Evolutionary conservation across 108 stramenopile genomes (phyloP), one percentile per base, ranked within the genome.

Genomic region (Bacterosira constricta): DNA sequence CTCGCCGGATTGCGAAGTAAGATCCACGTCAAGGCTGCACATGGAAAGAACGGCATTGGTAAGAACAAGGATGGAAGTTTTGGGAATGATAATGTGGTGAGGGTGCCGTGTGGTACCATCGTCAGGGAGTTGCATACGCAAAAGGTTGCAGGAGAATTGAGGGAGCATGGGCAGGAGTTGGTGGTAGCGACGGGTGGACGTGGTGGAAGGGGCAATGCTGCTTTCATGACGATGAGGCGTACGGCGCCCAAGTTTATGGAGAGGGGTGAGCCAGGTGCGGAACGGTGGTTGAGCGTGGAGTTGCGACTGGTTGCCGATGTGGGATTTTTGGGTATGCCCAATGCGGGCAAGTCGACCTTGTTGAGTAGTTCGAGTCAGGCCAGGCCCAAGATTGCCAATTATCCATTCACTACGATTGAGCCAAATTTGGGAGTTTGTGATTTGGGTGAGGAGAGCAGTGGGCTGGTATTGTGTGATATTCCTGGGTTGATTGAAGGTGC

Each of bases 331-430:
- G 98, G 98, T 38, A 87, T 90, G 77, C 98, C 98, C n/a, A 99
- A 97, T 86, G 98, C 98, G n/a, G 98, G 98, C 57, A 99, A 99
- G 86, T 90, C 88, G 32, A 98, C 98, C 0, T 73, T 99, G 26
- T 66, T 99, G 69, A 90, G 88, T 39, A 87, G 91, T 20, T 86
- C 92, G 21, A 88, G 86, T 23, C 90, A 92, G 25, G 97, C 97
- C 13, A 70, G 81, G 65, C 98, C 98, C 13, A 99, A 99, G 71
- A 97, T 98, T 77, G 98, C 98, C 23, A 90, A 97, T 73, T 99
- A 99, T 83, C 96, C 98, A 17, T 99, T 99, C 67, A 99, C 98
- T 9, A 99, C 98, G 1, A 90, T 98, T 57, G 93, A 96, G 12
- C 98, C 98, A 3, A 99, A 99, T 72, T 75, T 99, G 27, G 98